Conservation (phyloP, 805 yeast species). For the Nakazawaea populi region DNA sequence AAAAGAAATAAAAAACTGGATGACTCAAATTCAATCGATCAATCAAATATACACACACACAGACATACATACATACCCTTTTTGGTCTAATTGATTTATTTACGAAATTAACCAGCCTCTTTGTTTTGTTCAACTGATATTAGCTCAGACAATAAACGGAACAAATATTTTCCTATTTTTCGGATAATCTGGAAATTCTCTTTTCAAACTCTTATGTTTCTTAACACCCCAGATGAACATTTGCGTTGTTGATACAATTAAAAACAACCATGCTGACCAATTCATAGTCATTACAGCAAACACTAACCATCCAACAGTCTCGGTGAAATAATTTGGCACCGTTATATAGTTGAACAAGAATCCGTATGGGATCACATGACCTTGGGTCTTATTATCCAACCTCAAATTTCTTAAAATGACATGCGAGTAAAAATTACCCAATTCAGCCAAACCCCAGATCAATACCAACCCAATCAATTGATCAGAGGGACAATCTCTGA, state of each 20-base stretch:
- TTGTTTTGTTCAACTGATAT: too few species aligned
- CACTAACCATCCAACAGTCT: conserved; percentile 67
- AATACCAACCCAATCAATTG: conserved; percentile 29
- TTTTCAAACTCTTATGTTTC: conserved; percentile 66
- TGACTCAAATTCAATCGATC: too few species aligned
- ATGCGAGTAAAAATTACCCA: conserved; percentile 71
- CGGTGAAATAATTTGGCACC: conserved; percentile 95
- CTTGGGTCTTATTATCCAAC: conserved; percentile 43
- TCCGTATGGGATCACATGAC: conserved; percentile 71
- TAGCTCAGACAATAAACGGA: conserved; percentile 51
- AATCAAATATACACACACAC: too few species aligned
- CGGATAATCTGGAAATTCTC: conserved; percentile 76
- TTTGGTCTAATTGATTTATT: too few species aligned
- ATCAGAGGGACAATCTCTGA: conserved; percentile 31
- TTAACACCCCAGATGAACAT: conserved; percentile 92
- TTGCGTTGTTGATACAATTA: conserved; percentile 65
- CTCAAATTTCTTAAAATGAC: conserved; percentile 56
- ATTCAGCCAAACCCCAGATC: conserved; percentile 55
- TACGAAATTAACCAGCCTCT: too few species aligned
- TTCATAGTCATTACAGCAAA: conserved; percentile 71
- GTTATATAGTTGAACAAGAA: conserved; percentile 77
- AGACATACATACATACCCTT: too few species aligned
- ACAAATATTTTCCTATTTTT: conserved; percentile 70
- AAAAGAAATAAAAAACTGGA: too few species aligned
- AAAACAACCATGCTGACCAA: conserved; percentile 69